phyloP scores from a whole-genome alignment of 192 early-diverging fungal species.

The Coemansia sp. region DNA sequence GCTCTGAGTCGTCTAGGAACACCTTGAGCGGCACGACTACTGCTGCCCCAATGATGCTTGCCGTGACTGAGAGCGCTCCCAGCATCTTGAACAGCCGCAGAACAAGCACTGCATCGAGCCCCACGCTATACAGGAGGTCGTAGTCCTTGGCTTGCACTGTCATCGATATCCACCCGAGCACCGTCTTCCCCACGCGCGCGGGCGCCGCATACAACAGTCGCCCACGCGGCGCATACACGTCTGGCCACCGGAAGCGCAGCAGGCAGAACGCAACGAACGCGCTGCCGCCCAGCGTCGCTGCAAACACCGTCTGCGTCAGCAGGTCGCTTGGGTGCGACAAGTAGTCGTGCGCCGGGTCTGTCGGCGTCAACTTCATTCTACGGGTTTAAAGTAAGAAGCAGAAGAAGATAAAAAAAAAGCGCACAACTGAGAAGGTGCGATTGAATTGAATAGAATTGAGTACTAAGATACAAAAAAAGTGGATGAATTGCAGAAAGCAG shows the following conservation, averaged over 20 bases:
- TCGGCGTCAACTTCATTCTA: background rate
- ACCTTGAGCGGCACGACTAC: constrained; percentile 48
- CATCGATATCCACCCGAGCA: constrained; percentile 51
- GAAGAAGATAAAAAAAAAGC: too few relatives aligned
- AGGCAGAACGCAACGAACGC: constrained; percentile 52
- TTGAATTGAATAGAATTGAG: too few relatives aligned
- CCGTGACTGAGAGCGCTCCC: constrained; percentile 25
- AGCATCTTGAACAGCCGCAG: constrained; percentile 54
- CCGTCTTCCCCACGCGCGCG: constrained; percentile 43
- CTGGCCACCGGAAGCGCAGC: constrained; percentile 56
- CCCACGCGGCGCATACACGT: constrained; percentile 52
- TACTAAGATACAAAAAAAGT: too few relatives aligned
- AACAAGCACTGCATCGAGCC: constrained; percentile 51
- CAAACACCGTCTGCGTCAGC: constrained; percentile 49
- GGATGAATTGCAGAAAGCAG: too few relatives aligned
- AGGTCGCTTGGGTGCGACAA: constrained; percentile 51
- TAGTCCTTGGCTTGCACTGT: constrained; percentile 44
- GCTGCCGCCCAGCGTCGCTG: constrained; percentile 36
- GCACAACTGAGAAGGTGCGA: too few relatives aligned
- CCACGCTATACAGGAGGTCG: constrained; percentile 50
- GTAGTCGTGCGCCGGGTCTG: constrained; percentile 40
- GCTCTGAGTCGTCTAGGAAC: constrained; percentile 16
- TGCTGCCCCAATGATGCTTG: constrained; percentile 29
- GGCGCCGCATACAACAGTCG: constrained; percentile 50
- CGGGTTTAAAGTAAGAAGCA: background rate